Conservation (phyloP, 73 alveolate genomes). For the Breviolum minutum region DNA sequence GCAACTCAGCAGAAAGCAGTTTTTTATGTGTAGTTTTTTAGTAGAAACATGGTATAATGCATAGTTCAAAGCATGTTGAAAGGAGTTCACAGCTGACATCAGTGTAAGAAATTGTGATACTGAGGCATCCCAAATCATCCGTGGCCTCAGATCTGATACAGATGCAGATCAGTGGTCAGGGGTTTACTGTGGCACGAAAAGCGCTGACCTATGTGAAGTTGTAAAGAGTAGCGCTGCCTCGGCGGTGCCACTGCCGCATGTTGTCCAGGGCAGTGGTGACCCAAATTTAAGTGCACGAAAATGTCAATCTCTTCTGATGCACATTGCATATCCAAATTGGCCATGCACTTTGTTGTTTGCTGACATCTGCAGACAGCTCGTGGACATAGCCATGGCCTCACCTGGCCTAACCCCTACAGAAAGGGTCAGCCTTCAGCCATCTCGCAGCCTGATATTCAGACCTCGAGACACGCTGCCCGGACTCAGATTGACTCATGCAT, state of each 20-base stretch:
- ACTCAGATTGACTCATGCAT: not conserved
- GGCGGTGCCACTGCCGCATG: not conserved
- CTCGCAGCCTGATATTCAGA: too few relatives aligned
- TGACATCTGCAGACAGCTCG: not conserved
- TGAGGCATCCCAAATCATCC: not conserved
- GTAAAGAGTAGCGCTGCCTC: not conserved
- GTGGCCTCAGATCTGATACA: slow-evolving; percentile 20
- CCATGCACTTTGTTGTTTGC: slow-evolving; percentile 24
- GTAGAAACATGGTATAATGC: not conserved
- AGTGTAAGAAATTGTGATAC: too few relatives aligned
- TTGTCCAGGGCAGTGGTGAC: slow-evolving; percentile 35
- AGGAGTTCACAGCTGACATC: too few relatives aligned
- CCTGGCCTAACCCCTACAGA: not conserved
- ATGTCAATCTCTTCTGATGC: not conserved
- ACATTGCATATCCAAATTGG: not conserved
- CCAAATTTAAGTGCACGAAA: not conserved
- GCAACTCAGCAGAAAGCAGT: not conserved
- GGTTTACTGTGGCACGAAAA: not conserved
- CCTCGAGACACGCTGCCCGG: not conserved
- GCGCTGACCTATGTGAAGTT: not conserved
- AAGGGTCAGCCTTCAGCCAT: not conserved
- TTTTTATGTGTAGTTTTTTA: too few relatives aligned
- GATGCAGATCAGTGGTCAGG: not conserved
- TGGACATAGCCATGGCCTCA: not conserved
- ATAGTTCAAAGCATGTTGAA: too few relatives aligned